Conservation (phyloP, 2,329 filamentous ascomycete species). For the Beauveria bassiana region DNA sequence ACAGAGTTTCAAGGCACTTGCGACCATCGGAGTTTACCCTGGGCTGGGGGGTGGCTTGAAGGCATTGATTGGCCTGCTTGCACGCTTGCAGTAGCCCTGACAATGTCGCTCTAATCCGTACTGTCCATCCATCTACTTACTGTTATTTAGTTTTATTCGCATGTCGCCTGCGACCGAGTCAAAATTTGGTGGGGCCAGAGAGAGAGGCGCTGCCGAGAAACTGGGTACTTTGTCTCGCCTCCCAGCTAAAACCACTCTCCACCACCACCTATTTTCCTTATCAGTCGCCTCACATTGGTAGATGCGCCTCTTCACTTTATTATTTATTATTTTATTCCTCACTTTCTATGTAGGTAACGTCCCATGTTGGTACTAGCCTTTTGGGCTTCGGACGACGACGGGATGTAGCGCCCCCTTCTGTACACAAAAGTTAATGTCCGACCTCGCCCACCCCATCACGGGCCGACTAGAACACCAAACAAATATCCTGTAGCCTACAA, state of each 20-base stretch:
- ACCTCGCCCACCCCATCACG: constrained; percentile 8
- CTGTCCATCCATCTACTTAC: no score
- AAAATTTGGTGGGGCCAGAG: background rate
- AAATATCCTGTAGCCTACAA: background rate
- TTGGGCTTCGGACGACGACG: constrained; percentile 5
- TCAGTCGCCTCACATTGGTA: constrained; percentile 5
- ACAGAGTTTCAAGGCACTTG: background rate
- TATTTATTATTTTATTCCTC: background rate
- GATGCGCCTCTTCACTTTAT: background rate
- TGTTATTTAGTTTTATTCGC: background rate
- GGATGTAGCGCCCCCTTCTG: background rate
- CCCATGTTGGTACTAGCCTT: background rate
- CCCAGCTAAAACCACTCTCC: background rate
- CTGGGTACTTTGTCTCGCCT: background rate
- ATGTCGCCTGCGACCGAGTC: constrained; percentile 7
- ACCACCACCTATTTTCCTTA: constrained; percentile 3
- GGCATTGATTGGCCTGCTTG: no score
- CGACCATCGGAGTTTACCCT: constrained; percentile 8
- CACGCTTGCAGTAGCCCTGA: no score
- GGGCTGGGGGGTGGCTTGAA: background rate
- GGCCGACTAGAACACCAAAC: background rate
- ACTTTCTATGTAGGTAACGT: background rate
- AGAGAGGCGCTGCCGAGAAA: background rate
- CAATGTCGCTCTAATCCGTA: no score
- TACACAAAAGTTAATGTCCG: background rate